A percentile compares a stretch with the other conserved stretches of the same genome.
These are phyloP conservation scores for Lipomyces lipofer DNA, from an alignment of 805 yeast species.

Conservation along the genomic window DNA sequence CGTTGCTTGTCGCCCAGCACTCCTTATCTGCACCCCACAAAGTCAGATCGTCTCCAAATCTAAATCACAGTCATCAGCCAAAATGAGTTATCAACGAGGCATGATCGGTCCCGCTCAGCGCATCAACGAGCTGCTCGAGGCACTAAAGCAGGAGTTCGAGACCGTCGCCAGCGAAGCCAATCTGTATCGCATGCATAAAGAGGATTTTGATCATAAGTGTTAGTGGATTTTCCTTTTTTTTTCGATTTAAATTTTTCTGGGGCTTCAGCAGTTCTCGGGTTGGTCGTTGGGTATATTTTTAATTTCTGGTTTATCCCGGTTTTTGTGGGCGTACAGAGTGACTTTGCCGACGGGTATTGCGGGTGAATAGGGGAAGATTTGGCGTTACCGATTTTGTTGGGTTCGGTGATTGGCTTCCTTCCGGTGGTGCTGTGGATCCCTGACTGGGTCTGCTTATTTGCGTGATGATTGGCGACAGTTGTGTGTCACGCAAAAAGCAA, in stretches of 20 bases:
- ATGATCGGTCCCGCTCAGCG: constrained; percentile 39
- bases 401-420: too few relatives aligned
- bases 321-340: not conserved
- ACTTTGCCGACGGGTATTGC: too few relatives aligned
- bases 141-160: constrained; percentile 88
- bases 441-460: too few relatives aligned
- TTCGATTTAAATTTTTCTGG: not conserved
- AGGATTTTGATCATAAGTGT: constrained; percentile 82
- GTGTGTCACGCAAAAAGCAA: too few relatives aligned
- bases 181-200: constrained; percentile 82
- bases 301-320: too few relatives aligned
- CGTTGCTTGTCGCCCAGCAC: too few relatives aligned
- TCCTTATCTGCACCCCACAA: too few relatives aligned
- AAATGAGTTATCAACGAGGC: constrained; percentile 36
- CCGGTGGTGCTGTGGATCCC: too few relatives aligned
- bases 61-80: not conserved
- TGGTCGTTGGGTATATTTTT: not conserved
- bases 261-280: not conserved
- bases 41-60: too few relatives aligned
- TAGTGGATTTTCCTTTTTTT: constrained; percentile 17
- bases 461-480: too few relatives aligned
- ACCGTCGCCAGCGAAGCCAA: constrained; percentile 82
- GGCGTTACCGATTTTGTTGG: too few relatives aligned
- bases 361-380: too few relatives aligned
- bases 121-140: constrained; percentile 81